Base-by-base conservation (phyloP, 192 early-diverging fungal genomes). In the Coemansia asiatica region DNA sequence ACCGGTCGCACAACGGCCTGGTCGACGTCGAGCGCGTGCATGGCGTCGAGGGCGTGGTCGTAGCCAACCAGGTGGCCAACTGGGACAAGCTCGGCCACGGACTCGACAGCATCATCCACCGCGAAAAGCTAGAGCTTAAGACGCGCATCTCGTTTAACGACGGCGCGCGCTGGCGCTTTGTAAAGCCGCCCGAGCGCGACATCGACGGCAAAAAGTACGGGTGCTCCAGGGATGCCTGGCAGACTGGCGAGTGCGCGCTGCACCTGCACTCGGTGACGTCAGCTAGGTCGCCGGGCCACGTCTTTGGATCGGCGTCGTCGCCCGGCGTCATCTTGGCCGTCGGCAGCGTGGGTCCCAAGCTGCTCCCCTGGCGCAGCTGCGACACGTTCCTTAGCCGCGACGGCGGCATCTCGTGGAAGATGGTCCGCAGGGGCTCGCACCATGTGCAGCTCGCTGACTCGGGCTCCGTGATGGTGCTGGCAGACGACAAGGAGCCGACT, bases 21-120 rank as follows among this genome's bases (percentile, higher is more conserved):
- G 92, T 97, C 8, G 96, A 98, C 67, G 94, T 95, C 78, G 95
- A 97, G 82, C 85, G 90, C 10, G 85, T 95, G 29, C 87, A 93
- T 38, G 88, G 90, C 13, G 75, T 94, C 4, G 87, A 90, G 53
- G 95, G 93, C 18, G 89, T 97, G 12, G 74, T 94, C 29, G 69
- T 96, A 2, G 90, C 94, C 33, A 98, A 98, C 66, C 76, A 91
- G 38, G 90, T 97, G 8, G 55, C 72, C 27, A 97, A 96, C 74
- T 90, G 89, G 85, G 67, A 90, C 53, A 85, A 88, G 10, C 65
- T 89, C 59, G 28, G 59, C 40, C 36, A 5, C 67, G 78, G 60
- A 36, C 21, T 61, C 26, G 79, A 74, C 46, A 61, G 67, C 59
- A 59, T 78, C 23, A 54, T 76, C 10, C 69, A 67, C 36, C 72